A percentile compares a stretch with the other conserved stretches of the same genome.
Conservation (phyloP, 495 filamentous ascomycete species). For the Neurospora intermedia region DNA sequence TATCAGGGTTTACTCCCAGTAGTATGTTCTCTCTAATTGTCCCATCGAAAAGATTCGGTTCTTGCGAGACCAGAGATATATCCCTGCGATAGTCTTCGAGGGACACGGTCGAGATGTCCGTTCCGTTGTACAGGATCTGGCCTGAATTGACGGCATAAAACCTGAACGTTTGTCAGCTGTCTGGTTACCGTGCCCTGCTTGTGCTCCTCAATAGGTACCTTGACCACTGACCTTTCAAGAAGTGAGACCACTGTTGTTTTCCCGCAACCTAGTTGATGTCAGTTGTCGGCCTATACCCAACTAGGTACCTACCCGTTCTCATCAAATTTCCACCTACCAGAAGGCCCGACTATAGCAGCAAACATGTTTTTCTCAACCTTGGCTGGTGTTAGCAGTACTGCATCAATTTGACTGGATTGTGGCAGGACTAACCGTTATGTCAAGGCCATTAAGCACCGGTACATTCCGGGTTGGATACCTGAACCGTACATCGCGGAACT, state of each 20-base stretch:
- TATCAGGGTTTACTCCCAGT: conserved; percentile 35
- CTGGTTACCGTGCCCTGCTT: not conserved
- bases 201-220: not conserved
- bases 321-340: conserved; percentile 19
- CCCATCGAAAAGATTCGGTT: conserved; percentile 51
- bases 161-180: conserved; percentile 14
- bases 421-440: conserved; percentile 29
- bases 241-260: conserved; percentile 63
- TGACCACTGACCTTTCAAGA: conserved; percentile 37
- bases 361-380: conserved; percentile 55
- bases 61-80: conserved; percentile 49
- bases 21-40: conserved; percentile 50
- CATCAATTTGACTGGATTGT: not conserved
- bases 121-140: conserved; percentile 38
- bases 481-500: conserved; percentile 49
- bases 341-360: conserved; percentile 53
- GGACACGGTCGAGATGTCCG: conserved; percentile 33
- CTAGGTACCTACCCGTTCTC: conserved; percentile 19
- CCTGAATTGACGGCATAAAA: conserved; percentile 47
- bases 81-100: conserved; percentile 43
- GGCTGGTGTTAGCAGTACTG: conserved; percentile 2
- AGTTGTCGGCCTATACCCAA: conserved; percentile 18
- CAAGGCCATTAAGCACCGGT: conserved; percentile 40
- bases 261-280: conserved; percentile 44
- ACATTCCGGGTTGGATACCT: conserved; percentile 45